phyloP scores from a whole-genome alignment of 2,329 filamentous ascomycete genomes.

The Aquanectria penicillioides region DNA sequence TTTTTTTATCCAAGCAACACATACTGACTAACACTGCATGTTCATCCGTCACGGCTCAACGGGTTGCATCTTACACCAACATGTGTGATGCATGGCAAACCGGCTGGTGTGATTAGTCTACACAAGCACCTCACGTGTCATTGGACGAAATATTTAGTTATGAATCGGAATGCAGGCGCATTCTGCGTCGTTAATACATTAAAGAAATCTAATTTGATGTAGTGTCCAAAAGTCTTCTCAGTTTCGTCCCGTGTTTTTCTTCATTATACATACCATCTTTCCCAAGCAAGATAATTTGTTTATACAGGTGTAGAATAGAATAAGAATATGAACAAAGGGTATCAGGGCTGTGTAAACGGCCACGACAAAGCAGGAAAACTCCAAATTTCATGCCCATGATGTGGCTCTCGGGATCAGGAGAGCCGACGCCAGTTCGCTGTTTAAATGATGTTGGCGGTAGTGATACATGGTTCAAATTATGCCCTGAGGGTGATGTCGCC shows the following conservation, averaged over 20 bases:
- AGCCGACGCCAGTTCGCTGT: constrained; percentile 5
- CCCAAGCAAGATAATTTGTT: constrained; percentile 21
- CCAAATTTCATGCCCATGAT: constrained; percentile 26
- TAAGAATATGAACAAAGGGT: constrained; percentile 33
- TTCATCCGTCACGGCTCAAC: no score
- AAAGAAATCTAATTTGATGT: constrained; percentile 21
- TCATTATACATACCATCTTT: constrained; percentile 24
- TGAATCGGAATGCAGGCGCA: no score
- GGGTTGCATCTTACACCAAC: no score
- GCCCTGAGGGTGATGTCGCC: constrained; percentile 48
- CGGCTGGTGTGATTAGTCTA: no score
- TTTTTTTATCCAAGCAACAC: no score
- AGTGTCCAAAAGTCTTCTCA: constrained; percentile 22
- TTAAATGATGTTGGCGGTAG: constrained; percentile 16
- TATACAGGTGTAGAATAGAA: constrained; percentile 36
- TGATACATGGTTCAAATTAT: constrained; percentile 36
- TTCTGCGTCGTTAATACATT: constrained; percentile 26
- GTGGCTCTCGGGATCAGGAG: constrained; percentile 12
- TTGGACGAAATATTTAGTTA: neutral
- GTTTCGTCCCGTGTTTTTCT: constrained; percentile 9
- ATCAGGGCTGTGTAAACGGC: constrained; percentile 32
- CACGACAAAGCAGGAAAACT: constrained; percentile 23
- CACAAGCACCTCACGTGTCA: no score
- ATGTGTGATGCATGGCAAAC: no score
- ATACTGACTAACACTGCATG: no score